Base-by-base conservation (phyloP, 2,329 filamentous ascomycete species). In the Cladosporium sp. region DNA sequence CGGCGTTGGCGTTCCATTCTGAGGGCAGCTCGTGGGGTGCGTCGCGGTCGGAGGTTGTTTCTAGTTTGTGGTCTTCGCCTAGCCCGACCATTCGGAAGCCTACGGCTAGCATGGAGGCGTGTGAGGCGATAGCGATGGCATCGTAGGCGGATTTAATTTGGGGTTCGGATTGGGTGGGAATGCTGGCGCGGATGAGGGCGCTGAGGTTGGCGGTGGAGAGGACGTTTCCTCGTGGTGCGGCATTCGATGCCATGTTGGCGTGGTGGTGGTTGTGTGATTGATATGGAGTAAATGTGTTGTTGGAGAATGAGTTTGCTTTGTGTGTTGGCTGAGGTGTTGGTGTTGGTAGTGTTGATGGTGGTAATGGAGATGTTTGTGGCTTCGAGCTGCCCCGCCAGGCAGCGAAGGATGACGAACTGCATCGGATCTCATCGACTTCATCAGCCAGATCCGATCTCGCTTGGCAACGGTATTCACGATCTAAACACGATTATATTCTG, bases 51-150 rank as follows among this genome's bases (percentile, higher is more conserved):
- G 63, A 63, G 3, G 49, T 27, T 8, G 58, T 57, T 42, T 66
- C 64, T 56, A 87, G 80, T 41, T 75, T 80, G 63, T 90, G 82
- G 47, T 92, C 88, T 68, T 97, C 89, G 41, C 85, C 79, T n/a
- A 95, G 83, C 2, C 91, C 91, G 15, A 89, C 70, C 3, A 97
- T 76, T 47, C 84, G 79, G 67, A 96, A 97, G 55, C 83, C 87
- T 2, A 92, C 81, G 7, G 84, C 83, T 19, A 80, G 67, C 83
- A 97, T 87, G 61, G 84, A 89, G 3, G 88, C 86, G 68, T 98
- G 92, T 16, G 84, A 76, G 55, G 94, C 84, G 19, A 97, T 78
- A 13, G 88, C 89, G 53, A 96, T 75, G 41, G 86, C 88, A 71
- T 97, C 91, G 66, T 86, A 88, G 0, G 85, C 79, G 51, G 79